Evolutionary conservation across 768 basidiomycete genomes (phyloP).

Genomic region (Hygrophorus russula): DNA sequence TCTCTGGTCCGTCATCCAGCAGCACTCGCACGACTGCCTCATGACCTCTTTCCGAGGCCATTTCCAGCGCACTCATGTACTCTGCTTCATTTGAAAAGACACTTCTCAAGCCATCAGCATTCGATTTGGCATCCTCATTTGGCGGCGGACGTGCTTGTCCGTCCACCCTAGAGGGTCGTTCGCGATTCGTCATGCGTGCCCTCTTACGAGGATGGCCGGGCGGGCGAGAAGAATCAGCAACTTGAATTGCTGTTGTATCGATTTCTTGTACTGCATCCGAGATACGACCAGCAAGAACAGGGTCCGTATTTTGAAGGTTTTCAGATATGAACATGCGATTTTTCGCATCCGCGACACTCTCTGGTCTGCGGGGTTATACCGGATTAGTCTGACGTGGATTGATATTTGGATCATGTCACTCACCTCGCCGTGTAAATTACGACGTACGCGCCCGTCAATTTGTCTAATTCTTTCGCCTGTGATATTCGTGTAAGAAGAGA

Average conservation of each 20-base stretch:
- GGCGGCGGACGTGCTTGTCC: too few relatives aligned
- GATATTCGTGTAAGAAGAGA: not conserved
- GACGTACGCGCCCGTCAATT: not conserved
- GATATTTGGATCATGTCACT: not conserved
- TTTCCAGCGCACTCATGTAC: too few relatives aligned
- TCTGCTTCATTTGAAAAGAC: too few relatives aligned
- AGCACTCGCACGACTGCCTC: too few relatives aligned
- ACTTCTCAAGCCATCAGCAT: too few relatives aligned
- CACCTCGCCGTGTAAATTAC: not conserved
- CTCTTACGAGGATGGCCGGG: not conserved
- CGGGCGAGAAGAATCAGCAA: not conserved
- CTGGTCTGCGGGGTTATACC: not conserved
- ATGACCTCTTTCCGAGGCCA: too few relatives aligned
- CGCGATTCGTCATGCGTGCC: not conserved
- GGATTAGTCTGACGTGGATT: not conserved
- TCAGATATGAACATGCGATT: not conserved
- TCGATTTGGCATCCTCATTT: too few relatives aligned
- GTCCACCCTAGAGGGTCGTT: too few relatives aligned
- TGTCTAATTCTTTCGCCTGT: not conserved
- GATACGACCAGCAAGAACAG: not conserved
- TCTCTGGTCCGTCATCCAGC: too few relatives aligned
- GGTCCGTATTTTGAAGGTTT: not conserved
- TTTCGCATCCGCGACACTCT: not conserved
- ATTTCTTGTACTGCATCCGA: not conserved
- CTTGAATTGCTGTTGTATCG: not conserved